Evolutionary conservation across 495 filamentous ascomycete genomes (phyloP).

Genomic region (Echria macrotheca): DNA sequence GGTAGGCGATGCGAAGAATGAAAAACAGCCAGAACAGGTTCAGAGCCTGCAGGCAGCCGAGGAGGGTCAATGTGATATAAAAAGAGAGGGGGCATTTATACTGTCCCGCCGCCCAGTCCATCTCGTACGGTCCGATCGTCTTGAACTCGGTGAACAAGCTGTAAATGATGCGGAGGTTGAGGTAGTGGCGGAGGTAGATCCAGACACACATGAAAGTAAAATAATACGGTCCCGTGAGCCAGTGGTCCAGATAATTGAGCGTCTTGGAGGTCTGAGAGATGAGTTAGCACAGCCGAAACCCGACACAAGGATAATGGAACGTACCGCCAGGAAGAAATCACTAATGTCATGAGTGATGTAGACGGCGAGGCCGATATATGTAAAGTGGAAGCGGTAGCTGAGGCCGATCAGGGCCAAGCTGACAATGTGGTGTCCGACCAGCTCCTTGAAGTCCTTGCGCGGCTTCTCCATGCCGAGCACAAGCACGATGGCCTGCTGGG

Average conservation of each 20-base stretch:
- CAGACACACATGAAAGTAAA: constrained; percentile 75
- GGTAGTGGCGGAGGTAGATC: constrained; percentile 87
- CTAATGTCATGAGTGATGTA: constrained; percentile 96
- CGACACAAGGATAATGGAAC: constrained; percentile 26
- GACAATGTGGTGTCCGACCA: constrained; percentile 91
- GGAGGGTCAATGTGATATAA: constrained; percentile 62
- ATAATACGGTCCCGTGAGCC: constrained; percentile 77
- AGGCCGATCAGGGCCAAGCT: constrained; percentile 79
- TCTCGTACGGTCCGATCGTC: constrained; percentile 79
- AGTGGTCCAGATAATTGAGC: constrained; percentile 83
- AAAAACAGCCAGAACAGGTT: constrained; percentile 87
- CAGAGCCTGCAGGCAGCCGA: constrained; percentile 69
- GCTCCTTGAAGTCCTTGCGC: constrained; percentile 91
- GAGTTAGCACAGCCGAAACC: background rate
- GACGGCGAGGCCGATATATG: constrained; percentile 93
- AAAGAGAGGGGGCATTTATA: constrained; percentile 80
- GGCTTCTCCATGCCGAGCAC: constrained; percentile 88
- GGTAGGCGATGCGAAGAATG: constrained; percentile 68
- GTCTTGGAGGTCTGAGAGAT: constrained; percentile 74
- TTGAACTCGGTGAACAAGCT: constrained; percentile 82
- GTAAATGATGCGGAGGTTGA: constrained; percentile 84
- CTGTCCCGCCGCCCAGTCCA: constrained; percentile 78
- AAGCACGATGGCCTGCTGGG: constrained; percentile 89
- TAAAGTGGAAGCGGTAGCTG: constrained; percentile 97
- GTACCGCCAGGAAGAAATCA: constrained; percentile 94